Evolutionary conservation across 495 filamentous ascomycete genomes (phyloP).

Genomic region (Ascobolus immersus): DNA sequence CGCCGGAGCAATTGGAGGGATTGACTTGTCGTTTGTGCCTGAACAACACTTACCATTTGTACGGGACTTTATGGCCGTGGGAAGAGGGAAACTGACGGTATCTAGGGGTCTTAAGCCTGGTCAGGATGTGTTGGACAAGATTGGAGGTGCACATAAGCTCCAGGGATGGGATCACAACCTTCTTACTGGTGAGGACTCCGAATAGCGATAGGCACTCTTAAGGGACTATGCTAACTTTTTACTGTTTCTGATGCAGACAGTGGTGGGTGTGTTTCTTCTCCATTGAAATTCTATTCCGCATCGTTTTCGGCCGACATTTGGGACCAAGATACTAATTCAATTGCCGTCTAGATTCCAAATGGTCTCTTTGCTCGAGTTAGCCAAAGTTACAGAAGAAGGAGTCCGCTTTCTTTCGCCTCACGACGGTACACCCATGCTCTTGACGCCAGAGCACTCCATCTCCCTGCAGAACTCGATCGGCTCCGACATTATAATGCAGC

Average conservation of each 20-base stretch:
- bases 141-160: slow-evolving; percentile 79
- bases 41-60: slow-evolving; percentile 90
- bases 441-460: slow-evolving; percentile 94
- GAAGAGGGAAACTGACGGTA: background rate
- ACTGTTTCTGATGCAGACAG: too few species aligned
- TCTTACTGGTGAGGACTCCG: slow-evolving; percentile 28
- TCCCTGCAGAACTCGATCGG: slow-evolving; percentile 90
- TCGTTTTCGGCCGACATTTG: background rate
- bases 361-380: slow-evolving; percentile 86
- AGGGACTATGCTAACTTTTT: too few species aligned
- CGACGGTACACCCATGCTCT: slow-evolving; percentile 85
- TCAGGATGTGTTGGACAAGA: slow-evolving; percentile 56
- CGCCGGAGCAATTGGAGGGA: slow-evolving; percentile 67
- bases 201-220: slow-evolving; percentile 9
- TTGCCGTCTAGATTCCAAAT: slow-evolving; percentile 98
- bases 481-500: slow-evolving; percentile 97
- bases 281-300: background rate
- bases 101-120: slow-evolving; percentile 57
- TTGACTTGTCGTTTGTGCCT: slow-evolving; percentile 77
- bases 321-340: background rate
- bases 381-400: slow-evolving; percentile 81
- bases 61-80: background rate
- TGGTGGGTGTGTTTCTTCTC: slow-evolving; percentile 47
- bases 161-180: slow-evolving; percentile 92
- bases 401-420: slow-evolving; percentile 87